Evolutionary conservation across 371 early-diverging fungal species (phyloP), one percentile per base, ranked within the genome.

Genomic region (Zancudomyces culisetae): DNA sequence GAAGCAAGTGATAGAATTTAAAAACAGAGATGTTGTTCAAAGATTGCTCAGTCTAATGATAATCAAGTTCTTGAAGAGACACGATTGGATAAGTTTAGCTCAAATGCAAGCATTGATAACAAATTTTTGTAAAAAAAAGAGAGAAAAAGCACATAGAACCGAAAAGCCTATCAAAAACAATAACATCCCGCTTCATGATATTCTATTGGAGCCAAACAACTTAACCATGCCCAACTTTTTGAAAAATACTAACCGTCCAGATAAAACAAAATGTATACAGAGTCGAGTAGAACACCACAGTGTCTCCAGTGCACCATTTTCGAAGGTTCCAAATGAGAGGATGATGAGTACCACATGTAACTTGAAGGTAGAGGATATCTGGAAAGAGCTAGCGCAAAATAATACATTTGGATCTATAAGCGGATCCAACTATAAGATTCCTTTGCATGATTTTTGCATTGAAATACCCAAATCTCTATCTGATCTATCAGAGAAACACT

Each of bases 31-130:
- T 3, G 13, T 13, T 12, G 23, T 49, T 30, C 22, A 35, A 20
- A 49, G 30, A 35, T 28, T 49, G 22, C 2, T 49, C 13, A 30
- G 50, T 2, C 30, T 28, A 13, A 27, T 49, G 39, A 29, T 29
- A 35, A n/a, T 49, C 6, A 49, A 49, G 39, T 49, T 49, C 21
- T 40, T 49, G 23, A 49, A 49, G 23, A 49, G 30, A 28, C 30
- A 35, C 39, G 30, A 29, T 35, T 35, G 18, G 28, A 6, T 3
- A 30, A 22, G 30, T 13, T 22, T 49, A 10, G 35, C 50, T 4
- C 27, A 19, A 2, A 19, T 49, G 28, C n/a, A n/a, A n/a, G n/a
- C n/a, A n/a, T n/a, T n/a, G n/a, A n/a, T n/a, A n/a, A n/a, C n/a
- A n/a, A n/a, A n/a, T n/a, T 10, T 35, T 6, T 35, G 35, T 15